Percentiles rank a stretch among this genome's conserved stretches.
phyloP scores from a whole-genome alignment of 805 yeast species.

The Yarrowia bubula region DNA sequence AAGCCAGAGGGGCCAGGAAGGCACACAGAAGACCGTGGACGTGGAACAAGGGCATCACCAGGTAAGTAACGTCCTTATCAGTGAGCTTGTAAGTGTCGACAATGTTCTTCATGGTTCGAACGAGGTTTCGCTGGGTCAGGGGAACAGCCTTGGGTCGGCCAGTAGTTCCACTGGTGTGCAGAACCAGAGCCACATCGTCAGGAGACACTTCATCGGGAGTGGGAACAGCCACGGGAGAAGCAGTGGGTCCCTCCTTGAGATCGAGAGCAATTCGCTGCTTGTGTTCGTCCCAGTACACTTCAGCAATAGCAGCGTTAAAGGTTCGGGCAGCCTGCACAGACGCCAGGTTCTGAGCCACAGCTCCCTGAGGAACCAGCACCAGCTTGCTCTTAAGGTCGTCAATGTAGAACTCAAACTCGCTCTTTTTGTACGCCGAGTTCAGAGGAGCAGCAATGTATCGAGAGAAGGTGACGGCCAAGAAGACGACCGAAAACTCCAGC shows the following conservation, averaged over 20 bases:
- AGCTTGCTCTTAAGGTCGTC: constrained; percentile 58
- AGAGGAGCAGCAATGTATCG: constrained; percentile 66
- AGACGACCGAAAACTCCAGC: constrained; percentile 56
- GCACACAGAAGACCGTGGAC: constrained; percentile 74
- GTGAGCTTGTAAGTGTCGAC: constrained; percentile 55
- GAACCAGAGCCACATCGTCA: constrained; percentile 58
- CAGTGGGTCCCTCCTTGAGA: constrained; percentile 22
- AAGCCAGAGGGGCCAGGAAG: constrained; percentile 55
- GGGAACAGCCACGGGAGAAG: constrained; percentile 14
- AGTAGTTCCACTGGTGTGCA: constrained; percentile 76
- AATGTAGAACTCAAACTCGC: constrained; percentile 64
- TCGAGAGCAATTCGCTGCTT: constrained; percentile 44
- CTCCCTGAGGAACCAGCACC: constrained; percentile 56
- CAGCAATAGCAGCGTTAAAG: constrained; percentile 51
- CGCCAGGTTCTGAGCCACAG: constrained; percentile 43
- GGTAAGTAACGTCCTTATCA: constrained; percentile 51
- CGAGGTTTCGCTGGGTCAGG: constrained; percentile 60
- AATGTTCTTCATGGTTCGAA: constrained; percentile 59
- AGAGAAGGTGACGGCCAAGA: constrained; percentile 56
- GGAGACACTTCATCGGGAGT: constrained; percentile 40
- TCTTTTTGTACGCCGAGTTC: constrained; percentile 59
- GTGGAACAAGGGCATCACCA: constrained; percentile 77
- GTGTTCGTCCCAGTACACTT: constrained; percentile 47
- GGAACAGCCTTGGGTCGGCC: constrained; percentile 78
- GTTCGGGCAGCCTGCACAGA: constrained; percentile 52